phyloP scores from a whole-genome alignment of 352 stramenopile species.

The Elongisporangium prolatum region DNA sequence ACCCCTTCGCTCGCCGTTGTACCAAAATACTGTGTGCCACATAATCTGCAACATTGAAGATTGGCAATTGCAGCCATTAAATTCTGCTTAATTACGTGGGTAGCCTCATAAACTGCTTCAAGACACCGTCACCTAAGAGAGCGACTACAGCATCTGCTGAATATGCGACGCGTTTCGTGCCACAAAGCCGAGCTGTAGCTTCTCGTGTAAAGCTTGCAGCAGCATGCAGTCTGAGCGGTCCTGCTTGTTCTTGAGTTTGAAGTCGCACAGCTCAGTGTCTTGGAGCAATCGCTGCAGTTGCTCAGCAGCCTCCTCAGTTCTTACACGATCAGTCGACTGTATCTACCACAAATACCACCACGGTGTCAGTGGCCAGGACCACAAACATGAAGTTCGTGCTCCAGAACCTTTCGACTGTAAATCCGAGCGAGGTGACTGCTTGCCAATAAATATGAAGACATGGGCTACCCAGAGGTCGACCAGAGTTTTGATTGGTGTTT shows the following conservation, averaged over 20 bases:
- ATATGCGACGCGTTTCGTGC: slow-evolving; percentile 29
- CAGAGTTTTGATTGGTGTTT: slow-evolving; percentile 20
- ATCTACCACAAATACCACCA: slow-evolving; percentile 85
- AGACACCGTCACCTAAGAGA: slow-evolving; percentile 24
- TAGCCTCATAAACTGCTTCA: slow-evolving; percentile 12
- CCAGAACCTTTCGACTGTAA: slow-evolving; percentile 71
- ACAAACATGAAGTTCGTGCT: slow-evolving; percentile 70
- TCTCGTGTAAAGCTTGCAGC: slow-evolving; percentile 18
- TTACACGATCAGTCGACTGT: slow-evolving; percentile 38
- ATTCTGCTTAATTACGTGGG: background rate
- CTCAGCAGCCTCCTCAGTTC: slow-evolving; percentile 32
- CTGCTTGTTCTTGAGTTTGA: slow-evolving; percentile 43
- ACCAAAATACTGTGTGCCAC: background rate
- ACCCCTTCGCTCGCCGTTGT: background rate
- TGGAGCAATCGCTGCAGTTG: slow-evolving; percentile 41
- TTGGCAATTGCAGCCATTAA: background rate
- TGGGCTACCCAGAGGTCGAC: slow-evolving; percentile 29
- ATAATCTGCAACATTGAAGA: background rate
- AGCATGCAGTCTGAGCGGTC: slow-evolving; percentile 24
- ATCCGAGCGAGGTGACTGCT: slow-evolving; percentile 72
- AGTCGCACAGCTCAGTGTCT: slow-evolving; percentile 25
- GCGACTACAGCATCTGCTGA: slow-evolving; percentile 21
- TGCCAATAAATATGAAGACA: too few species aligned
- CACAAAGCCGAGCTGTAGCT: slow-evolving; percentile 22
- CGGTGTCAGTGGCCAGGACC: slow-evolving; percentile 39